Base-by-base conservation (phyloP, 2,329 filamentous ascomycete genomes). In the Harringtonia aguacate region DNA sequence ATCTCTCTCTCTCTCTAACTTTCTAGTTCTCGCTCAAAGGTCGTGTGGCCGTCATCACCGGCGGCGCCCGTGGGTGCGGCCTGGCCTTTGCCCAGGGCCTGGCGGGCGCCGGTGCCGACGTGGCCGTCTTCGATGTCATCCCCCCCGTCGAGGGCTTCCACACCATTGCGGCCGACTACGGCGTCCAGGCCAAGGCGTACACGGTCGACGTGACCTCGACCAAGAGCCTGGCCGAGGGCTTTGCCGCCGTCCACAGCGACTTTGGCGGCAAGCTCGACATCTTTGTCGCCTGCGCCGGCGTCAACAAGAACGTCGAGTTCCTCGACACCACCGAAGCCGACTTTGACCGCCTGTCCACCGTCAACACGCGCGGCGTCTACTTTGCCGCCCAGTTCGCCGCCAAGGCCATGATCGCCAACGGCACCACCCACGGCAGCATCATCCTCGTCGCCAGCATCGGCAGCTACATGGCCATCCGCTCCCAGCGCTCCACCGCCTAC, bases 81-180 rank as follows among this genome's bases (percentile, higher is more conserved):
- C 63, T 90, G 18, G 76, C 80, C 7, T 75, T 88, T 53, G 76
- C 82, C 1, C 83, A 89, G 54, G 83, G 79, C 1, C 63, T 89
- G 14, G 67, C 86, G 13, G 83, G 89, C 60, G 84, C 84, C 21
- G 84, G 85, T 18, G 85, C 49, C 15, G 46, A 50, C 36, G 39
- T 52, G 9, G 48, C 42, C 30, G 34, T 50, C 2, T 50, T 48
- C 27, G 46, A 52, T 37, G 45, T 47, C 9, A 47, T 48, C 14
- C 44, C 43, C 9, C 39, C 41, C 4, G 31, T 22, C 3, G n/a
- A 31, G 1, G 46, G 10, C 8, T 48, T 48, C 7, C 18, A 29
- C 36, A 21, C 34, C 1, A 45, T 50, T 22, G 17, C 43, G 4
- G 14, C 28, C 9, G 8, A 34, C 3, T 47, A 28, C 24, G 50